A percentile compares a stretch with the other conserved stretches of the same genome.
Conservation (phyloP, 257 asterid genomes). For the Solanum ossicruentum region DNA sequence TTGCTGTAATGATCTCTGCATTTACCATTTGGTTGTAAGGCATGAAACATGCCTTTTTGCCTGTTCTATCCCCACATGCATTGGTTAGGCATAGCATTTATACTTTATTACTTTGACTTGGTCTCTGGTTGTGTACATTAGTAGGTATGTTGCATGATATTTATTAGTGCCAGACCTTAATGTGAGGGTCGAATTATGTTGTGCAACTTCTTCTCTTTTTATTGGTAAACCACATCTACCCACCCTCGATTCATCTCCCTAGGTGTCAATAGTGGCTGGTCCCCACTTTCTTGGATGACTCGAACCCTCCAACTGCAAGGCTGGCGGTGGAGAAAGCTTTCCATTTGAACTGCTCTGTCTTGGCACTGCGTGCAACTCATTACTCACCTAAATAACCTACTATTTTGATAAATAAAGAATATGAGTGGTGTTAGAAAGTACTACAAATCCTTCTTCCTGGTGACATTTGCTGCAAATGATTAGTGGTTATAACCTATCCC, state of each 20-base stretch:
- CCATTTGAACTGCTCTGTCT: neutral
- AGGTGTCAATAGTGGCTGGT: neutral
- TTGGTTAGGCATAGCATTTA: neutral
- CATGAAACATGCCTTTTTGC: neutral
- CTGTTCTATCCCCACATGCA: neutral
- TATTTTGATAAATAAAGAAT: neutral
- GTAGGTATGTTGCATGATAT: neutral
- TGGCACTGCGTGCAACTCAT: neutral
- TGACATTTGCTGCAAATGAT: neutral
- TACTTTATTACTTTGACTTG: neutral
- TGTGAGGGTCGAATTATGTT: neutral
- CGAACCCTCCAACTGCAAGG: neutral
- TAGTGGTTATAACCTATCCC: neutral
- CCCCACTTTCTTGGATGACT: neutral
- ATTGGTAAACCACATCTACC: neutral
- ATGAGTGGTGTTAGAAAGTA: neutral
- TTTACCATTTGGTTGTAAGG: neutral
- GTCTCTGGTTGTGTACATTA: neutral
- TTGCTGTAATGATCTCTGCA: neutral
- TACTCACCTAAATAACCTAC: neutral
- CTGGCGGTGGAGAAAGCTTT: neutral
- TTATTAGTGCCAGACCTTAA: neutral
- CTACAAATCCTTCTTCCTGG: neutral
- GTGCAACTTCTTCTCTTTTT: neutral
- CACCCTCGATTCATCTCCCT: neutral